Evolutionary conservation across 2,329 filamentous ascomycete species (phyloP).

Genomic region (Fonsecaea nubica): DNA sequence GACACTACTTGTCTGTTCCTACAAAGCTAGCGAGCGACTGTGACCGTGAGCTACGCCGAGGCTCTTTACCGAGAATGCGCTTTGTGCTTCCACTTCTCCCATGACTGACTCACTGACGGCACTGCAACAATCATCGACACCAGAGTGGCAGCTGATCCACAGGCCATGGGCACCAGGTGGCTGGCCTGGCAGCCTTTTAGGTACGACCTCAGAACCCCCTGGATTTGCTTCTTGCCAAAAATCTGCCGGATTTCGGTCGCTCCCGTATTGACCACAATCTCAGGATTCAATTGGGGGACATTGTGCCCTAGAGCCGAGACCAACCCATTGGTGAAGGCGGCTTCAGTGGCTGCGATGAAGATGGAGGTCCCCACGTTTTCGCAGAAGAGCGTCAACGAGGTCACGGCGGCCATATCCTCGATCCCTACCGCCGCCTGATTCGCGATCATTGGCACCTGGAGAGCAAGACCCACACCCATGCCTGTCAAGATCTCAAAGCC

Average conservation of each 20-base stretch:
- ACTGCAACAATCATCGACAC: slow-evolving; percentile 18
- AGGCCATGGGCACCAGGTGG: slow-evolving; percentile 32
- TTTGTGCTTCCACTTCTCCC: slow-evolving; percentile 20
- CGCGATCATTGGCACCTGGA: slow-evolving; percentile 39
- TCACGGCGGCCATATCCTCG: slow-evolving; percentile 40
- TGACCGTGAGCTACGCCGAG: neutral
- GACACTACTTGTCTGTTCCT: neutral
- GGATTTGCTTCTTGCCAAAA: slow-evolving; percentile 39
- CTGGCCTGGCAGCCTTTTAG: slow-evolving; percentile 41
- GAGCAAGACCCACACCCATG: slow-evolving; percentile 37
- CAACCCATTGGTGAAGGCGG: slow-evolving; percentile 43
- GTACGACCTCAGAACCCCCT: slow-evolving; percentile 41
- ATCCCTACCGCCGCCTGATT: slow-evolving; percentile 38
- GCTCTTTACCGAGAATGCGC: slow-evolving; percentile 9
- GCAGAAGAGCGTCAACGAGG: slow-evolving; percentile 39
- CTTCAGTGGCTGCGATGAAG: slow-evolving; percentile 41
- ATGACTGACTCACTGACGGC: slow-evolving; percentile 7
- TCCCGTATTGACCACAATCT: slow-evolving; percentile 39
- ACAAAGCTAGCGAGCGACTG: neutral
- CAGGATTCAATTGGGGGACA: slow-evolving; percentile 34
- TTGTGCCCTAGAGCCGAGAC: slow-evolving; percentile 30
- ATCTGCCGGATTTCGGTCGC: slow-evolving; percentile 41
- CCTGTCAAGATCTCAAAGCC: slow-evolving; percentile 46
- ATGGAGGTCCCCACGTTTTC: slow-evolving; percentile 42
- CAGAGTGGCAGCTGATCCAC: slow-evolving; percentile 19